Conservation (phyloP, 768 basidiomycete species). For the Boletus tomentosulus region DNA sequence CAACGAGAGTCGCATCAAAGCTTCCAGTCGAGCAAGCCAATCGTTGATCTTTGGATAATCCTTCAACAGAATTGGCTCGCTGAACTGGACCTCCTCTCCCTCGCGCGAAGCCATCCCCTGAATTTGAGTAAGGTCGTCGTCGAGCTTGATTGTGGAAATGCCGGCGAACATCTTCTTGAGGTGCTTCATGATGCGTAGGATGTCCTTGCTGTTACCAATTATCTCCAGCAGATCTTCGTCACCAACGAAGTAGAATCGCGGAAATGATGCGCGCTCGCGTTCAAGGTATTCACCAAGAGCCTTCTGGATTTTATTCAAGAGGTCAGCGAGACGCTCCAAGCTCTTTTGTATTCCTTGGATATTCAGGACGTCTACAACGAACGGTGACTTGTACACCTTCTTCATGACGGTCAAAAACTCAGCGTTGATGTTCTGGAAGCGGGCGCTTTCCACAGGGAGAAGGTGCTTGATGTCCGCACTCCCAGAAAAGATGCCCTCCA, state of each 20-base stretch:
- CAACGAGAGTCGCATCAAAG: slow-evolving; percentile 88
- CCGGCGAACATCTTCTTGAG: slow-evolving; percentile 99
- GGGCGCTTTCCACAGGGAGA: slow-evolving; percentile 93
- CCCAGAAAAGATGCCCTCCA: slow-evolving; percentile 99
- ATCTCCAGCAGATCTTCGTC: slow-evolving; percentile 98
- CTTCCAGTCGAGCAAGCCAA: slow-evolving; percentile 90
- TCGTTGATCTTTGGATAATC: slow-evolving; percentile 98
- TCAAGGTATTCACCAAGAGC: slow-evolving; percentile 98
- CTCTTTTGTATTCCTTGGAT: slow-evolving; percentile 96
- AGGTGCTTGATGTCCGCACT: slow-evolving; percentile 99
- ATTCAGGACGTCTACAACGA: slow-evolving; percentile 94
- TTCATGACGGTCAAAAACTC: slow-evolving; percentile 99
- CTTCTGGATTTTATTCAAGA: slow-evolving; percentile 98
- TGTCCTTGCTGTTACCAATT: slow-evolving; percentile 99
- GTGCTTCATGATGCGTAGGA: slow-evolving; percentile 97
- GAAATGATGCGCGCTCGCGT: slow-evolving; percentile 95
- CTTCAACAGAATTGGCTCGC: slow-evolving; percentile 78
- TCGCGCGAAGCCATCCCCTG: slow-evolving; percentile 94
- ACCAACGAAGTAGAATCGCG: slow-evolving; percentile 99
- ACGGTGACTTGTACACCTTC: slow-evolving; percentile 98
- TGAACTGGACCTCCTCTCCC: slow-evolving; percentile 89
- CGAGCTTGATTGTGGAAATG: slow-evolving; percentile 81
- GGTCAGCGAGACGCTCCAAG: slow-evolving; percentile 91
- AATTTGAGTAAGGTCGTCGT: slow-evolving; percentile 84
- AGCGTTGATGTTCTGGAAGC: slow-evolving; percentile 97